Conservation (phyloP, 1,284 basidiomycete species). For the Heterobasidion occidentale region DNA sequence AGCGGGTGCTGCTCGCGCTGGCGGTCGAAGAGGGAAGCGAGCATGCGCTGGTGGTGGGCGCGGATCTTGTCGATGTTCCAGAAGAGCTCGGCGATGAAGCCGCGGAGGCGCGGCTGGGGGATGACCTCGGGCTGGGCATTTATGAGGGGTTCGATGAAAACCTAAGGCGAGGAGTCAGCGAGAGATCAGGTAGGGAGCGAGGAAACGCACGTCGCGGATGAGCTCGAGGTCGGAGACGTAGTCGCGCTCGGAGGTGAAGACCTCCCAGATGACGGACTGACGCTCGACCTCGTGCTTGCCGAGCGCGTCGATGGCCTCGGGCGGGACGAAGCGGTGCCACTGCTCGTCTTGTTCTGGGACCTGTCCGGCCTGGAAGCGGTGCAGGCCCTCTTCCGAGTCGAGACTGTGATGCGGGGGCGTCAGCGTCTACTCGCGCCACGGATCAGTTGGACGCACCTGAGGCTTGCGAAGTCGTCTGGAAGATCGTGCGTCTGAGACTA, state of each 20-base stretch:
- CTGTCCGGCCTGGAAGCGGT: slow-evolving; percentile 54
- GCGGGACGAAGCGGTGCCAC: slow-evolving; percentile 72
- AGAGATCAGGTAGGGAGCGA: slow-evolving; percentile 3
- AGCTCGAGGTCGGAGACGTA: slow-evolving; percentile 71
- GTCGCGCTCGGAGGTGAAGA: slow-evolving; percentile 75
- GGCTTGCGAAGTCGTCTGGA: slow-evolving; percentile 35
- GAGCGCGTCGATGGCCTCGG: slow-evolving; percentile 56
- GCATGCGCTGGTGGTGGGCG: slow-evolving; percentile 54
- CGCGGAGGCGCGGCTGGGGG: slow-evolving; percentile 35
- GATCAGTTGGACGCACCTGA: slow-evolving; percentile 37
- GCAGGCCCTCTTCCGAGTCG: slow-evolving; percentile 55
- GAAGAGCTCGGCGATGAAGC: slow-evolving; percentile 69
- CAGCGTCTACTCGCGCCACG: too few species aligned
- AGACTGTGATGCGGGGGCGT: slow-evolving; percentile 25
- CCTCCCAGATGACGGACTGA: slow-evolving; percentile 76
- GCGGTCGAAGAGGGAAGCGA: slow-evolving; percentile 59
- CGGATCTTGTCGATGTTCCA: slow-evolving; percentile 62
- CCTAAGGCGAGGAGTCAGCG: slow-evolving; percentile 27
- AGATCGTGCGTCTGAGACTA: slow-evolving; percentile 21
- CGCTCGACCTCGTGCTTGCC: slow-evolving; percentile 68
- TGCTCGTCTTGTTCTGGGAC: slow-evolving; percentile 58
- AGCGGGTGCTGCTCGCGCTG: slow-evolving; percentile 78
- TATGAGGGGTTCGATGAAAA: slow-evolving; percentile 59
- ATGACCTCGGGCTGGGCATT: slow-evolving; percentile 52
- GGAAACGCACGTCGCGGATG: slow-evolving; percentile 48